phyloP scores from a whole-genome alignment of 2,329 filamentous ascomycete genomes.

The Scedosporium dehoogii region DNA sequence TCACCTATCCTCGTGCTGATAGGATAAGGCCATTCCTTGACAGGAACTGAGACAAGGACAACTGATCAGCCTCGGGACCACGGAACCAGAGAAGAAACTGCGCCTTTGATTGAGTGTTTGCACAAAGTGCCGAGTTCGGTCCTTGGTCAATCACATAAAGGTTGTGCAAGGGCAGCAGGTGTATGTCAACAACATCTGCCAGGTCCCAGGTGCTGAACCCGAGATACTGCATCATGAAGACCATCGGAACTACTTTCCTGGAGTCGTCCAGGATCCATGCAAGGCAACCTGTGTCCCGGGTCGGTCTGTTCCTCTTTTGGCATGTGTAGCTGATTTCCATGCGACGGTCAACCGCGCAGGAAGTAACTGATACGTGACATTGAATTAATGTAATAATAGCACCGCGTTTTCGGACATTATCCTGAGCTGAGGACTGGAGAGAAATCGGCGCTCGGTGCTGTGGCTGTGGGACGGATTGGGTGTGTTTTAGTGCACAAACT shows the following conservation, averaged over 20 bases:
- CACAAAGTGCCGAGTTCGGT: not conserved
- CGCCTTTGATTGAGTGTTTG: no score
- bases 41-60: no score
- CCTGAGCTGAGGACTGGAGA: no score
- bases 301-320: no score
- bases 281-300: not conserved
- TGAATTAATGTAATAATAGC: not conserved
- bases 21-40: no score
- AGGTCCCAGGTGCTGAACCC: not conserved
- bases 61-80: no score
- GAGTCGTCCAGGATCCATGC: not conserved
- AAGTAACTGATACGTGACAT: not conserved
- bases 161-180: not conserved
- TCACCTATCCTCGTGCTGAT: not conserved
- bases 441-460: no score
- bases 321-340: no score
- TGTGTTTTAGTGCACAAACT: not conserved
- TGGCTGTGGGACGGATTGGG: not conserved
- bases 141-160: not conserved
- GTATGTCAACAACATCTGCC: not conserved
- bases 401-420: not conserved
- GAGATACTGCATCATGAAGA: not conserved
- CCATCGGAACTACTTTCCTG: not conserved
- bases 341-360: no score
- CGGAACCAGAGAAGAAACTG: no score